phyloP scores from a whole-genome alignment of 176 grass and related monocot species.

The Musa beccarii region DNA sequence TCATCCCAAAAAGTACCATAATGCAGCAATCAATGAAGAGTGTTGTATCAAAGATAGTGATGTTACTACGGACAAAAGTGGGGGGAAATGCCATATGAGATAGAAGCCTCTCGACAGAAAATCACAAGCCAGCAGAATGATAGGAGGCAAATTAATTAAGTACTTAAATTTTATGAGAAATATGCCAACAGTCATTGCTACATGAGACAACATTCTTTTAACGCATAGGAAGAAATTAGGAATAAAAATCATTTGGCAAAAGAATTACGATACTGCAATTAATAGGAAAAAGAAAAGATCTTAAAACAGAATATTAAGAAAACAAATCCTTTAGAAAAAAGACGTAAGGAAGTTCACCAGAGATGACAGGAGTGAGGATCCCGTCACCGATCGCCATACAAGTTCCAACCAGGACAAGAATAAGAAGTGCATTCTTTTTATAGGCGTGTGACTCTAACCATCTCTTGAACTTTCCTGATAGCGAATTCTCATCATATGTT shows the following conservation, averaged over 20 bases:
- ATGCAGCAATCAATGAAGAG: background rate
- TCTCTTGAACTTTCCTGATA: constrained; percentile 70
- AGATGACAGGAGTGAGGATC: constrained; percentile 77
- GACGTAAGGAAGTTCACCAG: constrained; percentile 33
- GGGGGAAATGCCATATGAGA: background rate
- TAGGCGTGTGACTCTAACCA: constrained; percentile 53
- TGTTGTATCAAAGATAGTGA: background rate
- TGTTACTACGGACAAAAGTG: background rate
- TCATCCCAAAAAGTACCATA: background rate
- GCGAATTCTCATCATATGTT: constrained; percentile 78
- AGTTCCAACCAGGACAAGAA: constrained; percentile 69
- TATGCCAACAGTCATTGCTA: background rate
- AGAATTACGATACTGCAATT: background rate
- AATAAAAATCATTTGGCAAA: background rate
- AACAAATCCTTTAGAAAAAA: constrained; percentile 1
- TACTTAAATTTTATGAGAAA: background rate
- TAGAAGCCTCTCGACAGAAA: background rate
- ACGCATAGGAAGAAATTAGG: background rate
- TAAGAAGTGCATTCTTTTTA: constrained; percentile 65
- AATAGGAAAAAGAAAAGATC: background rate
- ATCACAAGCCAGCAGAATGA: background rate
- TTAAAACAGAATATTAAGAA: constrained; percentile 18
- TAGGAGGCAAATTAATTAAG: background rate
- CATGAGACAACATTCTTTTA: background rate
- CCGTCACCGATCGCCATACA: constrained; percentile 81